Evolutionary conservation across 148 eudicot genomes (phyloP).

Genomic region (Cornus florida): DNA sequence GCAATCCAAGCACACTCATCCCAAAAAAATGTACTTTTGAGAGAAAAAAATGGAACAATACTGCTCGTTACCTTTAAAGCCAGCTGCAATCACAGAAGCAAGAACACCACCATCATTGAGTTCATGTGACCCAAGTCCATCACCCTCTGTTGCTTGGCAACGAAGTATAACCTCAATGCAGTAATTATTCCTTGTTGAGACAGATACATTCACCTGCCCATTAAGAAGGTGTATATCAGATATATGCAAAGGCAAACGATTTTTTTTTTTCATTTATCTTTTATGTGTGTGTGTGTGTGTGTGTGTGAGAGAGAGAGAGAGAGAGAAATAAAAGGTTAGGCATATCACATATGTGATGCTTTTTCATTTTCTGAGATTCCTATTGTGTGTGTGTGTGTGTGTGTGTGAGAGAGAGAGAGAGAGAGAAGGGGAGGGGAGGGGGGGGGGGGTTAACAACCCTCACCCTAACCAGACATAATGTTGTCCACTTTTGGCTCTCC

Average conservation of each 20-base stretch:
- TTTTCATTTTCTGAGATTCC: too few relatives aligned
- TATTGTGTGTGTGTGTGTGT: neutral
- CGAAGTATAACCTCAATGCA: slow-evolving; percentile 78
- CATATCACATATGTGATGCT: too few relatives aligned
- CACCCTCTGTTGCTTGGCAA: slow-evolving; percentile 74
- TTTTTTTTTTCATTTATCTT: too few relatives aligned
- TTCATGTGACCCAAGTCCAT: slow-evolving; percentile 84
- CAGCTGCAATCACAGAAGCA: slow-evolving; percentile 81
- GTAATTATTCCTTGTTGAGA: slow-evolving; percentile 49
- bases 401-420: too few relatives aligned
- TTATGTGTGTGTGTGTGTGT: slow-evolving; percentile 2
- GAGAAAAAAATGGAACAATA: neutral
- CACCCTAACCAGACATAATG: too few relatives aligned
- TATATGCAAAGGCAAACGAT: too few relatives aligned
- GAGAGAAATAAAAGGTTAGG: neutral
- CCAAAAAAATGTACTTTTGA: neutral
- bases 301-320: neutral
- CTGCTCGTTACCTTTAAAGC: slow-evolving; percentile 67
- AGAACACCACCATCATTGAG: slow-evolving; percentile 87
- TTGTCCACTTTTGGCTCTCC: too few relatives aligned
- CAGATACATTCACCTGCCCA: slow-evolving; percentile 67
- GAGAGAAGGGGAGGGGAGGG: neutral
- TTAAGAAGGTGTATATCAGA: neutral
- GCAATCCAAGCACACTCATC: neutral
- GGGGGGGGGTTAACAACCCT: too few relatives aligned